Percentiles rank a stretch among this genome's conserved stretches.
Conservation (phyloP, 2,329 filamentous ascomycete species). For the Trichoderma gracile region DNA sequence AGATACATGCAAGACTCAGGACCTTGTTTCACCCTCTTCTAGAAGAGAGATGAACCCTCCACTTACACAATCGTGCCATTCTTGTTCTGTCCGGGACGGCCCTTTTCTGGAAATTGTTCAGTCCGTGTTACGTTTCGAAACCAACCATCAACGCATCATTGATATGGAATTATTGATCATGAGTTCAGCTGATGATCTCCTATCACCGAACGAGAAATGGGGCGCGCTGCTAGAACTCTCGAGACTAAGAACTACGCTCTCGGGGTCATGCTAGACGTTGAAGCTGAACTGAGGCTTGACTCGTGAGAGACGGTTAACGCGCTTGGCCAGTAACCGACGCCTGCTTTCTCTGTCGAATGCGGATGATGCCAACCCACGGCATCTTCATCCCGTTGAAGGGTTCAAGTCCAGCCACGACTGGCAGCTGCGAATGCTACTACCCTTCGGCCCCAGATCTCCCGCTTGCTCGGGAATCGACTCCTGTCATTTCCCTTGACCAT, state of each 20-base stretch:
- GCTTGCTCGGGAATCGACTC: background rate
- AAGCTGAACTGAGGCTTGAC: conserved; percentile 9
- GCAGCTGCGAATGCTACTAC: background rate
- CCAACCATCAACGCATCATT: background rate
- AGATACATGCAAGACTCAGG: conserved; percentile 3
- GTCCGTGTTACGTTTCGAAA: conserved; percentile 15
- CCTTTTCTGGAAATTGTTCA: conserved; percentile 8
- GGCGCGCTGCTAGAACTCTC: background rate
- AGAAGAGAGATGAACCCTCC: background rate
- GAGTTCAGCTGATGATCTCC: background rate
- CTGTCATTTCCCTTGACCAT: background rate
- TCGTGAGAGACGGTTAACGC: background rate
- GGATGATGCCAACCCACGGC: conserved; percentile 5
- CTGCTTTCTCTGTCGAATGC: background rate
- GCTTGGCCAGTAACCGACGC: background rate
- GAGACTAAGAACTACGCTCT: too few relatives aligned
- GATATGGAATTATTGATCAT: background rate
- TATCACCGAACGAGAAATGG: background rate
- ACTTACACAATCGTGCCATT: background rate
- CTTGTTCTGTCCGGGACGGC: background rate
- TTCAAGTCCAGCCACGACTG: background rate
- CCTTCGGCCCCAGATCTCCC: conserved; percentile 13
- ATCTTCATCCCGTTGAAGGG: background rate
- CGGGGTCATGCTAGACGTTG: background rate
- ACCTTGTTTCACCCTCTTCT: conserved; percentile 18